Conservation (phyloP, 352 stramenopile genomes). For the Globisporangium okanoganense region DNA sequence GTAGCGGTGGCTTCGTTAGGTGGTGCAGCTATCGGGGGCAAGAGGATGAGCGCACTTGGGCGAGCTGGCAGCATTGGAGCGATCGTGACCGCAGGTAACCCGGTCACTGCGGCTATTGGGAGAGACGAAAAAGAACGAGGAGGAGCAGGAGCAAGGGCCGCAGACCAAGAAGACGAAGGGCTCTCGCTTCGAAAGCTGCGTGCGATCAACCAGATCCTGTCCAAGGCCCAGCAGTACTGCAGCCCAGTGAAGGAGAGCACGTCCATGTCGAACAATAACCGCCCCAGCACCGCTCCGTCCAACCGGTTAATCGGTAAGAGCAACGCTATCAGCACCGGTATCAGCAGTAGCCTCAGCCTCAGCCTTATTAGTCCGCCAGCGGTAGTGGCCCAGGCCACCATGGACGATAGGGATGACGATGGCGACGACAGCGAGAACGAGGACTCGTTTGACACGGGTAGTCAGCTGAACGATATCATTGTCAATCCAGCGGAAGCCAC, state of each 20-base stretch:
- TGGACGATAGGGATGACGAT: neutral
- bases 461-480: neutral
- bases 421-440: neutral
- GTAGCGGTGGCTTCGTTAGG: slow-evolving; percentile 1
- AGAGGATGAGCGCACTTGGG: neutral
- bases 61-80: neutral
- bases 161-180: slow-evolving; percentile 6
- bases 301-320: neutral
- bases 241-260: neutral
- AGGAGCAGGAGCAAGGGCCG: neutral
- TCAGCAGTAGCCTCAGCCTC: too few species aligned
- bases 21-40: neutral
- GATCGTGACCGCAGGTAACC: neutral
- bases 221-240: slow-evolving; percentile 36
- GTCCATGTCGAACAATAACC: neutral
- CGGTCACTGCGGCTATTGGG: neutral
- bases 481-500: neutral
- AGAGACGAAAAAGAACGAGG: neutral
- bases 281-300: slow-evolving; percentile 7
- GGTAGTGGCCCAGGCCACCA: neutral
- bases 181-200: slow-evolving; percentile 42
- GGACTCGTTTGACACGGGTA: slow-evolving; percentile 1
- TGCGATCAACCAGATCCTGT: slow-evolving; percentile 62
- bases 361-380: neutral
- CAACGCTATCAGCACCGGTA: neutral